phyloP scores from a whole-genome alignment of 2,329 filamentous ascomycete genomes.

The Cladosporium velox region DNA sequence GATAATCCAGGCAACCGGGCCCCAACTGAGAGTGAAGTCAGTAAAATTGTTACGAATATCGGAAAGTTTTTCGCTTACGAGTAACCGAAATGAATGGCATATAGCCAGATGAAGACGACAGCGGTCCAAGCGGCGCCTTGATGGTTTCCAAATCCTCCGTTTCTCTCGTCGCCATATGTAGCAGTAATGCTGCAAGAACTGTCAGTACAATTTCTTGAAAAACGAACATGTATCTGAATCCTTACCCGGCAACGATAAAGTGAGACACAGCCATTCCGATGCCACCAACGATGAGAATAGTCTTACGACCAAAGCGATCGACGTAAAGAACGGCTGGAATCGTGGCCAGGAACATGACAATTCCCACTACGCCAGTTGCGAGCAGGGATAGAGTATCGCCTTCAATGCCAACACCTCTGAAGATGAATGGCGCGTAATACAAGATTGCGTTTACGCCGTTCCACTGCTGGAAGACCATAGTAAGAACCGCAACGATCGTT shows the following conservation, averaged over 20 bases:
- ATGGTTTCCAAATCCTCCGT: background rate
- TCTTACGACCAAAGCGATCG: constrained; percentile 55
- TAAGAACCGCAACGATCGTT: constrained; percentile 54
- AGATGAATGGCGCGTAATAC: constrained; percentile 49
- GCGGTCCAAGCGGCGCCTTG: constrained; percentile 68
- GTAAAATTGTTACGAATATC: no score
- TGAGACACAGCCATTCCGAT: constrained; percentile 32
- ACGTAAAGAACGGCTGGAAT: constrained; percentile 68
- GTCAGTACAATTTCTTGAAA: background rate
- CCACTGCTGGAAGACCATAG: constrained; percentile 34
- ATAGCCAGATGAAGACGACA: constrained; percentile 71
- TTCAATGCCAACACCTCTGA: constrained; percentile 49
- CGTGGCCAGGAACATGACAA: constrained; percentile 69
- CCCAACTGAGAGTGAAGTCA: constrained; percentile 51
- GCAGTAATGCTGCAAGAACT: background rate
- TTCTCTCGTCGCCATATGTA: constrained; percentile 43
- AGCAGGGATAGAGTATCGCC: constrained; percentile 57
- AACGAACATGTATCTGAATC: no score
- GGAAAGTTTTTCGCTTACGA: constrained; percentile 38
- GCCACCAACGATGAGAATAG: constrained; percentile 41
- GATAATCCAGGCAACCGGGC: constrained; percentile 65
- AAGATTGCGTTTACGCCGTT: constrained; percentile 18
- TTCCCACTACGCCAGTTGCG: constrained; percentile 70
- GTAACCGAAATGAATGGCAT: constrained; percentile 72
- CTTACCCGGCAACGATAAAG: constrained; percentile 56